These are phyloP conservation scores for Erythrobasidium yunnanense DNA, from an alignment of 768 basidiomycete species.

Conservation along the genomic window DNA sequence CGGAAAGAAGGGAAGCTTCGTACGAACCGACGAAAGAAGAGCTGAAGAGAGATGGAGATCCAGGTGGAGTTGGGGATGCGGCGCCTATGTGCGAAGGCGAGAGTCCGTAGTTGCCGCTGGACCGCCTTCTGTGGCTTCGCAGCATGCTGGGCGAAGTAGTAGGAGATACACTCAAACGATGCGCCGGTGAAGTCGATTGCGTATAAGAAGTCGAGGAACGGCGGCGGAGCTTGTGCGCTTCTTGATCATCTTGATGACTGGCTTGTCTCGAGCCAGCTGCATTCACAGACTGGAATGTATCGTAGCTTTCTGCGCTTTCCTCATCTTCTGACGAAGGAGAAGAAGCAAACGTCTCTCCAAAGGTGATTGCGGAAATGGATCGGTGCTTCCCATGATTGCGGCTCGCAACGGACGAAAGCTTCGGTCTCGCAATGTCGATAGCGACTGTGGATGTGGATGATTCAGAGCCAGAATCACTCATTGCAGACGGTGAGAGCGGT, in stretches of 20 bases:
- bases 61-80: not conserved
- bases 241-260: not conserved
- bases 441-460: conserved; percentile 3
- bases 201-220: too few relatives aligned
- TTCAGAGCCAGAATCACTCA: conserved; percentile 12
- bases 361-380: not conserved
- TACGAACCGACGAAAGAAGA: conserved; percentile 38
- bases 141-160: not conserved
- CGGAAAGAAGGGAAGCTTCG: conserved; percentile 39
- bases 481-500: conserved; percentile 20
- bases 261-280: not conserved
- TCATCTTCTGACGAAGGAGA: not conserved
- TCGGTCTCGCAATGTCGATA: conserved; percentile 8
- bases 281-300: not conserved
- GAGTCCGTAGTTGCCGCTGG: conserved; percentile 10
- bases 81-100: not conserved
- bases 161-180: not conserved
- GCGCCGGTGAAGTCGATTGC: not conserved
- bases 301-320: not conserved
- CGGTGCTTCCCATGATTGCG: not conserved
- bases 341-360: not conserved
- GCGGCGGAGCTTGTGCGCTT: not conserved
- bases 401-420: not conserved
- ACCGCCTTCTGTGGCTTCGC: not conserved
- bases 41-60: conserved; percentile 24